Conservation (phyloP, 495 filamentous ascomycete genomes). For the Platismatia glauca region DNA sequence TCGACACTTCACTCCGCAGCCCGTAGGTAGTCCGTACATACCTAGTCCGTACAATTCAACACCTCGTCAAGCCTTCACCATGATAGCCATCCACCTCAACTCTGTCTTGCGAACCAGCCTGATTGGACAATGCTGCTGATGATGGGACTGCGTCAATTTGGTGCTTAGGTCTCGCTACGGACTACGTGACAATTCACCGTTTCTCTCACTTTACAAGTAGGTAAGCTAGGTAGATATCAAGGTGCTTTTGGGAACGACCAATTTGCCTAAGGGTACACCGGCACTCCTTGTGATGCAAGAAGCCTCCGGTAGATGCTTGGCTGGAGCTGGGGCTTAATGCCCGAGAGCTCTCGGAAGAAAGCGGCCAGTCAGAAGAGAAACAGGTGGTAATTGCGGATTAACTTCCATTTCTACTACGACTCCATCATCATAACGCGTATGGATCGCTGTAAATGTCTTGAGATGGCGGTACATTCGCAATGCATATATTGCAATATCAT, state of each 20-base stretch:
- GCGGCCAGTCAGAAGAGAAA: not conserved
- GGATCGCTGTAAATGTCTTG: not conserved
- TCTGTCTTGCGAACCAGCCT: too few relatives aligned
- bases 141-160: too few relatives aligned
- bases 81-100: too few relatives aligned
- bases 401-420: slow-evolving; percentile 1
- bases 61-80: too few relatives aligned
- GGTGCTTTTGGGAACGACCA: not conserved
- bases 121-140: too few relatives aligned
- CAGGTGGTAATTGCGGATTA: not conserved
- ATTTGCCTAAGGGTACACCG: not conserved
- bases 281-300: not conserved
- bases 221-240: not conserved
- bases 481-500: slow-evolving; percentile 7
- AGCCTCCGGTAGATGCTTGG: not conserved
- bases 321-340: not conserved
- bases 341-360: not conserved
- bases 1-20: not conserved
- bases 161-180: too few relatives aligned
- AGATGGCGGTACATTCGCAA: slow-evolving; percentile 3
- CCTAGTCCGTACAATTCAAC: too few relatives aligned
- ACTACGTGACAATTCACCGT: too few relatives aligned
- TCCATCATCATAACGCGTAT: slow-evolving; percentile 1
- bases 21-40: too few relatives aligned
- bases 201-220: too few relatives aligned